Evolutionary conservation across 305 asterid species (phyloP).

Genomic region (Lippia alba): DNA sequence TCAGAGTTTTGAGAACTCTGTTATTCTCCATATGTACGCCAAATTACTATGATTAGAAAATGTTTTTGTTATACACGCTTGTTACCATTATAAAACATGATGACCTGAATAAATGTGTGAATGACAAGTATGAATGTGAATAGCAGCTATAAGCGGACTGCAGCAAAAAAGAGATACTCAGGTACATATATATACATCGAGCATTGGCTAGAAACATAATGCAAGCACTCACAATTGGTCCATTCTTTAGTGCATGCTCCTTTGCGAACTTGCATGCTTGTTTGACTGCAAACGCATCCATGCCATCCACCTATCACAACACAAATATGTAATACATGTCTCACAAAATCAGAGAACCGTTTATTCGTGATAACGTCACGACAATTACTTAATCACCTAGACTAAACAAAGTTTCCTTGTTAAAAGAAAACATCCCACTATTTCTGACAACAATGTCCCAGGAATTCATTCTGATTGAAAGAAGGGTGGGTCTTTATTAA

Average conservation of each 20-base stretch:
- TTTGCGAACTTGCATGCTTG: constrained; percentile 93
- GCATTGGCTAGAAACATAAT: constrained; percentile 20
- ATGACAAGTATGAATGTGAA: not conserved
- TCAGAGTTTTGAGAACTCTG: not conserved
- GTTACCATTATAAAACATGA: constrained; percentile 9
- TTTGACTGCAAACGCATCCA: constrained; percentile 94
- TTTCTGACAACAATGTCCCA: not conserved
- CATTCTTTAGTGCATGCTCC: constrained; percentile 86
- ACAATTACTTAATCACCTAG: constrained; percentile 11
- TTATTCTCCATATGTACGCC: constrained; percentile 3
- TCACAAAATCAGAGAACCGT: constrained; percentile 7
- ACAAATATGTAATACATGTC: constrained; percentile 12
- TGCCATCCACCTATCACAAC: constrained; percentile 83
- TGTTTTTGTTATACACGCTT: constrained; percentile 1
- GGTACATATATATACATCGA: constrained; percentile 18
- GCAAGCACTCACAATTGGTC: constrained; percentile 80
- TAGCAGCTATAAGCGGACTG: constrained; percentile 5
- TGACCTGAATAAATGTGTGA: constrained; percentile 11
- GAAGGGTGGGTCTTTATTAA: no score
- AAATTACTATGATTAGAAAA: constrained; percentile 21
- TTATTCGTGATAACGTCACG: not conserved
- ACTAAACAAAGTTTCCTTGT: constrained; percentile 12
- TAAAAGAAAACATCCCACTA: not conserved
- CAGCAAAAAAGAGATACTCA: constrained; percentile 6
- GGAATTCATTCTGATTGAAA: no score